Conservation (phyloP, 2,329 filamentous ascomycete genomes). For the Colletotrichum gloeosporioides region DNA sequence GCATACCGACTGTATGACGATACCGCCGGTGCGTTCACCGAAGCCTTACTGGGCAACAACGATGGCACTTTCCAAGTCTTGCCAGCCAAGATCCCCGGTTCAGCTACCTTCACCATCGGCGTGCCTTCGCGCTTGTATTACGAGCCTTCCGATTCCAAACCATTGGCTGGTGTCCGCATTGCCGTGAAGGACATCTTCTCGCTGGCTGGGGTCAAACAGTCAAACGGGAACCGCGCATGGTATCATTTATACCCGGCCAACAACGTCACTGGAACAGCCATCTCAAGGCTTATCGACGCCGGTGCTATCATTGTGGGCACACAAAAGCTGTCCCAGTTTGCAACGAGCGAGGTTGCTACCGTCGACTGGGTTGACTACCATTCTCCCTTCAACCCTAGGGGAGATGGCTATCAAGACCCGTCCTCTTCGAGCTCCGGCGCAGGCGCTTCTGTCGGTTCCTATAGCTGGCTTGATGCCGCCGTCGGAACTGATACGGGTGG, state of each 20-base stretch:
- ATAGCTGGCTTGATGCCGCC: slow-evolving; percentile 28
- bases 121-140: slow-evolving; percentile 66
- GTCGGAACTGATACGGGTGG: slow-evolving; percentile 36
- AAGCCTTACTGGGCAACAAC: background rate
- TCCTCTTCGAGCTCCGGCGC: slow-evolving; percentile 50
- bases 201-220: slow-evolving; percentile 56
- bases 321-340: slow-evolving; percentile 53
- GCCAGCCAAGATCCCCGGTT: slow-evolving; percentile 16
- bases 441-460: slow-evolving; percentile 25
- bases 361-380: slow-evolving; percentile 52
- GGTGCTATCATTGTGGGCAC: slow-evolving; percentile 59
- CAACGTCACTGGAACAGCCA: slow-evolving; percentile 52
- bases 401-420: slow-evolving; percentile 52
- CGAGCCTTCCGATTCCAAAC: slow-evolving; percentile 49
- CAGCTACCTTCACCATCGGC: slow-evolving; percentile 27
- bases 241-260: slow-evolving; percentile 57
- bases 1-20: background rate
- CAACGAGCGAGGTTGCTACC: slow-evolving; percentile 48
- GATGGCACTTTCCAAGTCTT: slow-evolving; percentile 5
- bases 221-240: slow-evolving; percentile 64
- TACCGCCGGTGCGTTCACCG: slow-evolving; percentile 21
- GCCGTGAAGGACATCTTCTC: slow-evolving; percentile 67
- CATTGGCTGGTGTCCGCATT: slow-evolving; percentile 56
- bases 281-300: slow-evolving; percentile 64
- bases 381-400: slow-evolving; percentile 49